phyloP scores from a whole-genome alignment of 83 land plant species.

The Isoetes engelmannii region DNA sequence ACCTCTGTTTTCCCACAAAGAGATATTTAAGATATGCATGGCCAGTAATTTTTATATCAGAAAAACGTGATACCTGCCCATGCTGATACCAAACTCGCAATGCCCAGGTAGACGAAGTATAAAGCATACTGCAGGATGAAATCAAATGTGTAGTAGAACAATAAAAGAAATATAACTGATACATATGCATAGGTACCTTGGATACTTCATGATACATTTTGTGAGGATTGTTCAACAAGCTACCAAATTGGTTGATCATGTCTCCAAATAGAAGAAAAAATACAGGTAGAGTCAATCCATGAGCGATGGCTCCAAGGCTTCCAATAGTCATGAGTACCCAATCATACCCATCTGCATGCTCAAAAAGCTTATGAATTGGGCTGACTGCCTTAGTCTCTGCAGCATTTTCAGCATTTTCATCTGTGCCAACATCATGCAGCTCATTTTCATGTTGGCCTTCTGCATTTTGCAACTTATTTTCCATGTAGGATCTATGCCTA shows the following conservation, averaged over 20 bases:
- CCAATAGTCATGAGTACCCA: background rate
- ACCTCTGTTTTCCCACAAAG: background rate
- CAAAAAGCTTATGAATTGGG: conserved; percentile 31
- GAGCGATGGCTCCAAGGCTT: conserved; percentile 4
- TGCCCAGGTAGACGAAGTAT: conserved; percentile 75
- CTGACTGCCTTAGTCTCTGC: conserved; percentile 16
- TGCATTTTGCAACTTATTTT: too few relatives aligned
- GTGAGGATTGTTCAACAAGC: background rate
- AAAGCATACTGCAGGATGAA: conserved; percentile 84
- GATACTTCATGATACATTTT: conserved; percentile 7
- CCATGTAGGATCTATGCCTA: too few relatives aligned
- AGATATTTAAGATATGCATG: background rate
- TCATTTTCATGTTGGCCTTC: too few relatives aligned
- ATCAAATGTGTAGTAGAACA: too few relatives aligned
- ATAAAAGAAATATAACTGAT: too few relatives aligned
- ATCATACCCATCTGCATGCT: background rate
- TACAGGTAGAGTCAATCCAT: background rate
- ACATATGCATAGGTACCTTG: conserved; percentile 2
- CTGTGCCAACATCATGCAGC: too few relatives aligned
- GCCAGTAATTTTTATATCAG: background rate
- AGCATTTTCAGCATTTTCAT: too few relatives aligned
- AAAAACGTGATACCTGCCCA: conserved; percentile 93
- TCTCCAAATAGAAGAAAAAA: background rate
- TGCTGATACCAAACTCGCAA: conserved; percentile 60
- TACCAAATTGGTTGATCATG: background rate